Evolutionary conservation across 1,284 basidiomycete species (phyloP).

Genomic region (Microbotryomycetes sp.): DNA sequence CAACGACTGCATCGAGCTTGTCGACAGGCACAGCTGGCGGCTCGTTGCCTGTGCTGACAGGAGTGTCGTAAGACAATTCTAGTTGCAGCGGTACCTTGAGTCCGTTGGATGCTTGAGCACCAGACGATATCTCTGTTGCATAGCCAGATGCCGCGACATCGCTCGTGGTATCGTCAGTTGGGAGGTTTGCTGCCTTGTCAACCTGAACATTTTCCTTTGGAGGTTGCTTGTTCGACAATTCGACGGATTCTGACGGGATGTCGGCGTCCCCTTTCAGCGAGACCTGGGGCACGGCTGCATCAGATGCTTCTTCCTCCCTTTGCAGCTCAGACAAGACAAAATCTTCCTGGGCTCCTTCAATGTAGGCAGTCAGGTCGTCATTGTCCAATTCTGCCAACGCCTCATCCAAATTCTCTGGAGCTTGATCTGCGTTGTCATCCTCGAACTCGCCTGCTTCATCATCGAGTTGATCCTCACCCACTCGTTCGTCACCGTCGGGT

Average conservation of each 20-base stretch:
- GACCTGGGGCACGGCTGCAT: no score
- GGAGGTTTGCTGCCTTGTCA: neutral
- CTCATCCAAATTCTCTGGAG: conserved; percentile 15
- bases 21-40: conserved; percentile 3
- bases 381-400: conserved; percentile 25
- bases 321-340: conserved; percentile 11
- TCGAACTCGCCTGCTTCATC: conserved; percentile 5
- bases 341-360: conserved; percentile 30
- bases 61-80: conserved; percentile 4
- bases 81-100: neutral
- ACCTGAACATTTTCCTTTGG: neutral
- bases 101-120: no score
- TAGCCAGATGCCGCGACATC: neutral
- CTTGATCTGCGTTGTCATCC: no score
- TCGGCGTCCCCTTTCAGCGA: no score
- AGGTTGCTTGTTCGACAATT: no score
- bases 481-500: conserved; percentile 13
- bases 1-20: conserved; percentile 1
- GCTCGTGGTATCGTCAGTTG: neutral
- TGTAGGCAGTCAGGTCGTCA: conserved; percentile 20
- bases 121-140: neutral
- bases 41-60: conserved; percentile 1
- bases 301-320: neutral
- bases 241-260: no score
- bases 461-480: neutral